Conservation (phyloP, 2,329 filamentous ascomycete genomes). For the Metarhizium anisopliae region DNA sequence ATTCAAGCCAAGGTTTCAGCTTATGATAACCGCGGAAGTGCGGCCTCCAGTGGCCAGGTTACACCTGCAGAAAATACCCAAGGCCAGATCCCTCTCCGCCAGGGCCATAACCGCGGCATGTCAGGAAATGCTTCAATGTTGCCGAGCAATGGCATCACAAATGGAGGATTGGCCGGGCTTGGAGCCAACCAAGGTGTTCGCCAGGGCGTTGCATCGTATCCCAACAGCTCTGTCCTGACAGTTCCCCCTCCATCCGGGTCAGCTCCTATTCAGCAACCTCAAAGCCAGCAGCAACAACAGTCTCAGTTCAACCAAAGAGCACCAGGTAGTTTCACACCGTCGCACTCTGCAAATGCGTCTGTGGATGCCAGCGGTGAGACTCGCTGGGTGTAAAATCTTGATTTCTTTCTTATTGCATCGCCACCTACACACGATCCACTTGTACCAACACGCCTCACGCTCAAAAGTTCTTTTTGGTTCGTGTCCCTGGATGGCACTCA, state of each 20-base stretch:
- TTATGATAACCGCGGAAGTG: constrained; percentile 40
- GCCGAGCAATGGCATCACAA: constrained; percentile 17
- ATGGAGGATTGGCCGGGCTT: constrained; percentile 13
- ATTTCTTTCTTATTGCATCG: constrained; percentile 13
- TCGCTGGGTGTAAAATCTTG: constrained; percentile 29
- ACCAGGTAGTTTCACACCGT: constrained; percentile 16
- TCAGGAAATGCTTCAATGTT: constrained; percentile 30
- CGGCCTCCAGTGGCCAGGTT: constrained; percentile 37
- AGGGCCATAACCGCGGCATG: constrained; percentile 32
- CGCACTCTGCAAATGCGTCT: constrained; percentile 15
- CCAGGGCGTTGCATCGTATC: constrained; percentile 27
- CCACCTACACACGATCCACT: constrained; percentile 16
- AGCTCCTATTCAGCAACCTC: constrained; percentile 18
- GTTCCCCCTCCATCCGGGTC: constrained; percentile 18
- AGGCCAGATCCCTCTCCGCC: constrained; percentile 44
- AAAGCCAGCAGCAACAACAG: constrained; percentile 8
- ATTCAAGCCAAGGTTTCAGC: constrained; percentile 80
- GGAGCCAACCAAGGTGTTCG: constrained; percentile 16
- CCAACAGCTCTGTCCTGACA: constrained; percentile 21
- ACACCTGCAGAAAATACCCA: constrained; percentile 44
- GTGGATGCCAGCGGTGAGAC: constrained; percentile 22
- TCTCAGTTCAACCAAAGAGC: constrained; percentile 20
- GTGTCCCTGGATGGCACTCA: constrained; percentile 14
- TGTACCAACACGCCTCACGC: constrained; percentile 17
- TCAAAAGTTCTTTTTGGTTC: constrained; percentile 10